Conservation (phyloP, 2,329 filamentous ascomycete species). For the Dissoconium aciculare region DNA sequence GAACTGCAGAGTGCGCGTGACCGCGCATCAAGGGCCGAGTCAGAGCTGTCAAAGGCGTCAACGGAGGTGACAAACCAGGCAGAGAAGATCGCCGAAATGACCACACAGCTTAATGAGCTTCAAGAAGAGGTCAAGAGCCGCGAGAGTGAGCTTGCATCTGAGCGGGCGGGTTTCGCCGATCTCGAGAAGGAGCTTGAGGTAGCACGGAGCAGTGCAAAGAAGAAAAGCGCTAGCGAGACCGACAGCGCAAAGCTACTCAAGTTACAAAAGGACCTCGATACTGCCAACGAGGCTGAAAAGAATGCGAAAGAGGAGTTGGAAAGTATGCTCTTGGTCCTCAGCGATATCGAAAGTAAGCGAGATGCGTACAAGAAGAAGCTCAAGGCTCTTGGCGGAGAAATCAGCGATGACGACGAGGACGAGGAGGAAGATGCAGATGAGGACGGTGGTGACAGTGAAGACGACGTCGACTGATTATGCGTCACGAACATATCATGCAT, state of each 20-base stretch:
- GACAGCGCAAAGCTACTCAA: conserved; percentile 3
- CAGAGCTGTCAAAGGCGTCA: conserved; percentile 13
- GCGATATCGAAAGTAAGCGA: conserved; percentile 33
- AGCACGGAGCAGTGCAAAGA: not conserved
- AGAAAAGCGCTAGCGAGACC: not conserved
- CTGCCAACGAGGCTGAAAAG: conserved; percentile 7
- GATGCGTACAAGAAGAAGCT: conserved; percentile 19
- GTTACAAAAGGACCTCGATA: conserved; percentile 9
- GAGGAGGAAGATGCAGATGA: conserved; percentile 19
- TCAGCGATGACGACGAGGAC: conserved; percentile 21
- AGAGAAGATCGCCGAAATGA: conserved; percentile 15
- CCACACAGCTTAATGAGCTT: conserved; percentile 14
- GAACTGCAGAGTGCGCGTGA: conserved; percentile 6
- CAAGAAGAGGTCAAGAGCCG: conserved; percentile 16
- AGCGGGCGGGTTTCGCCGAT: conserved; percentile 19
- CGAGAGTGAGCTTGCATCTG: conserved; percentile 21
- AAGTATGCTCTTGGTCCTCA: conserved; percentile 29
- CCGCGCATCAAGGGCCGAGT: conserved; percentile 7
- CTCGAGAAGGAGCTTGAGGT: conserved; percentile 19
- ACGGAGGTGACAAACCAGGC: conserved; percentile 30
- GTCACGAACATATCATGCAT: conserved; percentile 1
- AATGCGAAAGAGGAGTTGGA: conserved; percentile 14
- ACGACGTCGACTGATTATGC: conserved; percentile 7
- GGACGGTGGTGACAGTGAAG: conserved; percentile 16
- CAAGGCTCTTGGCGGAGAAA: conserved; percentile 19